Evolutionary conservation across 176 grass and related monocot genomes (phyloP).

Genomic region (Ampelocalamus luodianensis): DNA sequence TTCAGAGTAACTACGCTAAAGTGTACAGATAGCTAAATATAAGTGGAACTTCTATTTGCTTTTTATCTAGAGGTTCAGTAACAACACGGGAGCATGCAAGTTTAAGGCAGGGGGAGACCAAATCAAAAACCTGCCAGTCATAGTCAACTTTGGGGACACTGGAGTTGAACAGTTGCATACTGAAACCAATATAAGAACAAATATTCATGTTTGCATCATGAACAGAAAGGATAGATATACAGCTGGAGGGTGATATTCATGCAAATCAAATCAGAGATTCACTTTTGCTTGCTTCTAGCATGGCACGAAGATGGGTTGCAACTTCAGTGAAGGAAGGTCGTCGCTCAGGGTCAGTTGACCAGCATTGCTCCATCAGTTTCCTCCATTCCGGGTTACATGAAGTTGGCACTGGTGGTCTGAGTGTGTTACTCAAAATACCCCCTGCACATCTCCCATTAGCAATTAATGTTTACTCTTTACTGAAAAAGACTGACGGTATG

Average conservation of each 20-base stretch:
- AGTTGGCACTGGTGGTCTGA: conserved; percentile 73
- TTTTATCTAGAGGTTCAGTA: neutral
- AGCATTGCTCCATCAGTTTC: conserved; percentile 87
- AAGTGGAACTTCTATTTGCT: neutral
- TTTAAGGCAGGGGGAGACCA: neutral
- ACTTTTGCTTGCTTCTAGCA: conserved; percentile 56
- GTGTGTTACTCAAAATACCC: conserved; percentile 81
- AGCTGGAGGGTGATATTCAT: neutral
- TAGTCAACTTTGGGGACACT: neutral
- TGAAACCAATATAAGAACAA: conserved; percentile 3
- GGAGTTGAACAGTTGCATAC: neutral
- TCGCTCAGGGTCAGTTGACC: conserved; percentile 64
- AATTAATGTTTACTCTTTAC: conserved; percentile 16
- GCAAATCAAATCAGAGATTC: conserved; percentile 35
- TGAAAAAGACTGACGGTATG: conserved; percentile 1
- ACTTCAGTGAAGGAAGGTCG: conserved; percentile 85
- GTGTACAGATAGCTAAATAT: neutral
- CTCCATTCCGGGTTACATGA: conserved; percentile 77
- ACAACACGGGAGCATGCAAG: neutral
- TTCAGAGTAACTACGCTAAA: neutral
- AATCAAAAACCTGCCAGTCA: neutral
- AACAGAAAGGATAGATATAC: conserved; percentile 8
- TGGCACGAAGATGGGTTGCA: conserved; percentile 50
- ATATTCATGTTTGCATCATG: neutral
- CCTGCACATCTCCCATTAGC: conserved; percentile 41